A percentile compares a stretch with the other conserved stretches of the same genome.
These are phyloP conservation scores for Naganishia liquefaciens DNA, from an alignment of 1,284 basidiomycete species.

Conservation along the genomic window DNA sequence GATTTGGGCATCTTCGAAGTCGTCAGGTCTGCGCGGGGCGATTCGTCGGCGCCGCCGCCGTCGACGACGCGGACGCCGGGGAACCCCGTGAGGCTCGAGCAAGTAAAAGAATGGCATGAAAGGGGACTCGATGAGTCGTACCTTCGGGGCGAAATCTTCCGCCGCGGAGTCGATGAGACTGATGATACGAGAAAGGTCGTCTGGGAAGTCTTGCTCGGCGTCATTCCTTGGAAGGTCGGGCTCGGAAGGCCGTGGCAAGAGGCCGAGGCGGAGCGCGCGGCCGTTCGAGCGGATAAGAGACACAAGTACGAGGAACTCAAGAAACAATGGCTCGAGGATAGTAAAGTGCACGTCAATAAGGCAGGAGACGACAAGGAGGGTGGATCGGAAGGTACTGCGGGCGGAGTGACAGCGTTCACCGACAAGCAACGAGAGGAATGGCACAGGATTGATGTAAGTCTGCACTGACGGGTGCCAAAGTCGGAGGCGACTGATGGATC, in stretches of 20 bases:
- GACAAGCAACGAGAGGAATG: slow-evolving; percentile 54
- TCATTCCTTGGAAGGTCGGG: slow-evolving; percentile 74
- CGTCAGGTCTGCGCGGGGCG: slow-evolving; percentile 51
- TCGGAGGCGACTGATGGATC: slow-evolving; percentile 3
- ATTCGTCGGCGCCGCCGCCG: slow-evolving; percentile 37
- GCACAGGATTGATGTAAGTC: slow-evolving; percentile 55
- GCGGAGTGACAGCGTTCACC: slow-evolving; percentile 6
- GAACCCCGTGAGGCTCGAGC: slow-evolving; percentile 46
- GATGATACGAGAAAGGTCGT: slow-evolving; percentile 71
- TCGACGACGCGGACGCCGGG: slow-evolving; percentile 48
- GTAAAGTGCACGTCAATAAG: slow-evolving; percentile 49
- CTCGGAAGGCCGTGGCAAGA: slow-evolving; percentile 35
- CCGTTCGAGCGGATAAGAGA: slow-evolving; percentile 66
- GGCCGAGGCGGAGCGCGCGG: slow-evolving; percentile 53
- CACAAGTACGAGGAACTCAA: slow-evolving; percentile 69
- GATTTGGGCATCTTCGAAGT: slow-evolving; percentile 86
- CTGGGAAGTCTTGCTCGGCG: slow-evolving; percentile 89
- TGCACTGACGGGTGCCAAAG: not conserved
- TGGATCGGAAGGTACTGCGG: slow-evolving; percentile 37
- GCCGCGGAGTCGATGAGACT: slow-evolving; percentile 63
- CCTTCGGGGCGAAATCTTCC: slow-evolving; percentile 50
- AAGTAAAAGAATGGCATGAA: slow-evolving; percentile 47
- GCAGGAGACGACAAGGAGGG: slow-evolving; percentile 37
- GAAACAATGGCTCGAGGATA: slow-evolving; percentile 74
- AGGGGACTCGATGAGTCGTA: slow-evolving; percentile 48